phyloP scores from a whole-genome alignment of 2,329 filamentous ascomycete species.

The Chrysosporium queenslandicum region DNA sequence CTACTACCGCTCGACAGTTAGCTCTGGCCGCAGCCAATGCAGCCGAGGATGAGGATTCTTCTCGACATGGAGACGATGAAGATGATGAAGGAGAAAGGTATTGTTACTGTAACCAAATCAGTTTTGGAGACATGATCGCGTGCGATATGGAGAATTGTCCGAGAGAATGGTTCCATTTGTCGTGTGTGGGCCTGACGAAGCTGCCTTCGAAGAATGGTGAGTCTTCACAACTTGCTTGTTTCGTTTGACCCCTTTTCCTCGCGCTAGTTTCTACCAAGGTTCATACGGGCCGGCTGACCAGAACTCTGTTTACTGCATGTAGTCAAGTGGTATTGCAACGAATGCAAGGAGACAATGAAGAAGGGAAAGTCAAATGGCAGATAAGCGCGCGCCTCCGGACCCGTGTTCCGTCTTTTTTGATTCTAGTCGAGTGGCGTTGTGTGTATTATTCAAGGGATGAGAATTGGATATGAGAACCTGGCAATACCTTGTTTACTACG shows the following conservation, averaged over 20 bases:
- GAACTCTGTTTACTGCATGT: constrained; percentile 9
- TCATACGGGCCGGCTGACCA: constrained; percentile 6
- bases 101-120: constrained; percentile 70
- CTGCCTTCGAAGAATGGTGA: constrained; percentile 66
- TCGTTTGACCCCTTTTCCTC: neutral
- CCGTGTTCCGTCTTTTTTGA: neutral
- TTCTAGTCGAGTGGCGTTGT: neutral
- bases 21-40: constrained; percentile 20
- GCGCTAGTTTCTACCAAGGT: neutral
- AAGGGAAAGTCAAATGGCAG: constrained; percentile 14
- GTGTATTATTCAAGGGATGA: neutral
- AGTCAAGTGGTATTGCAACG: constrained; percentile 77
- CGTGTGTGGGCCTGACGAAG: constrained; percentile 68
- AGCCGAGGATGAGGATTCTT: constrained; percentile 33
- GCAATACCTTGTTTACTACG: no score
- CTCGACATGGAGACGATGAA: constrained; percentile 40
- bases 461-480: no score
- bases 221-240: no score
- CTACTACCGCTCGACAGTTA: constrained; percentile 15
- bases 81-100: constrained; percentile 62
- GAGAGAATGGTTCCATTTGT: constrained; percentile 74
- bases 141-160: constrained; percentile 65
- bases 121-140: constrained; percentile 76
- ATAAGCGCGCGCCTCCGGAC: neutral
- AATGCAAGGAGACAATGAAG: constrained; percentile 60